Base-by-base conservation (phyloP, 305 asterid genomes). In the Ajuga reptans region DNA sequence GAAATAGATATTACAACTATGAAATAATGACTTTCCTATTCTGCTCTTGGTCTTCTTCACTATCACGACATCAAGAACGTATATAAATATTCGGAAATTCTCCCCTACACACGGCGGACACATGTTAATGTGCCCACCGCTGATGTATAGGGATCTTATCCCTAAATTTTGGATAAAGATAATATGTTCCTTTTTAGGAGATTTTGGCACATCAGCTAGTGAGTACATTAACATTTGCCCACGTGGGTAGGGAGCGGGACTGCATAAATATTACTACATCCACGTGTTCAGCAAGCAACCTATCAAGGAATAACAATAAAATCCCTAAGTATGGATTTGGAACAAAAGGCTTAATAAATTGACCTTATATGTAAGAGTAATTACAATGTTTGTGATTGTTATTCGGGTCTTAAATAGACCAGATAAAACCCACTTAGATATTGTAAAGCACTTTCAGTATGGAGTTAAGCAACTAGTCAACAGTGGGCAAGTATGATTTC, bases 231-330 rank as follows among this genome's bases (percentile, higher is more conserved):
- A 21, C 27, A 21, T 1, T 21, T 21, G 27, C 27, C 27, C 27
- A 21, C 27, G 27, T 21, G 27, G 2, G 27, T 21, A 21, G 27
- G 27, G 27, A 21, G 27, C 27, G 2, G 2, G 27, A 21, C 2
- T 21, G 2, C 27, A 21, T 21, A 21, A 21, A 21, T 39, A 53
- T 59, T 43, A 52, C 62, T 33, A 12, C 27, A 36, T 61, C 68
- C 52, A 71, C 37, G 64, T 55, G 17, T 64, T 66, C 17, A 61
- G 65, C 21, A 45, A 75, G 61, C 72, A 73, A 56, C 78, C 36
- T 60, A 21, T 60, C 21, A 59, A 72, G 49, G 53, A 36, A 69
- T 39, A 9, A 24, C 6, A 11, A 29, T 37, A 63, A 64, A 45
- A 16, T 55, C 39, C 43, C 42, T 60, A 55, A 57, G 33, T 69